Evolutionary conservation across 2,329 filamentous ascomycete genomes (phyloP).

Genomic region (Iodosphaeria phyllophila): DNA sequence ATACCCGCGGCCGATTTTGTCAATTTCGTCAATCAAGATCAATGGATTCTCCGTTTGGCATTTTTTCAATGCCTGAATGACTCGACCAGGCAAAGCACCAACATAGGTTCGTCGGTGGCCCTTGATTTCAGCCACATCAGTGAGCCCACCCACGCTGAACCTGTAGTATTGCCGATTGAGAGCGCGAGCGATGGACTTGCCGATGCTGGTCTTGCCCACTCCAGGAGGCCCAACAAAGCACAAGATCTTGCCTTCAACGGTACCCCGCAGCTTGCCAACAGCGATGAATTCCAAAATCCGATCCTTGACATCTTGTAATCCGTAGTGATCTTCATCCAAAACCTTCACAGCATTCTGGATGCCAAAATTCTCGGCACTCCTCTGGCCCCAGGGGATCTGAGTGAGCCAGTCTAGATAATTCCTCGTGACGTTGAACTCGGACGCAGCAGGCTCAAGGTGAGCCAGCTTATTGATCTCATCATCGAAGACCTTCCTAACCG

Average conservation of each 20-base stretch:
- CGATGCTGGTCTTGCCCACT: slow-evolving; percentile 97
- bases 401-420: slow-evolving; percentile 99
- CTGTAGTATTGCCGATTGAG: slow-evolving; percentile 94
- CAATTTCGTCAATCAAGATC: slow-evolving; percentile 90
- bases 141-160: slow-evolving; percentile 92
- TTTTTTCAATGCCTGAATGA: slow-evolving; percentile 97
- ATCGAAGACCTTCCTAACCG: slow-evolving; percentile 92
- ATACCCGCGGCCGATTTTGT: slow-evolving; percentile 93
- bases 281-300: slow-evolving; percentile 97
- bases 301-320: slow-evolving; percentile 94
- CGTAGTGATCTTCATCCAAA: slow-evolving; percentile 90
- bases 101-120: slow-evolving; percentile 93
- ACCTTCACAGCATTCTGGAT: slow-evolving; percentile 83
- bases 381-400: slow-evolving; percentile 91
- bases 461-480: slow-evolving; percentile 96
- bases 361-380: slow-evolving; percentile 90
- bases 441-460: slow-evolving; percentile 85
- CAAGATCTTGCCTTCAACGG: slow-evolving; percentile 94
- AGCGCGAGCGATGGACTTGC: slow-evolving; percentile 90
- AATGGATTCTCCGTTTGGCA: slow-evolving; percentile 97
- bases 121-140: slow-evolving; percentile 97
- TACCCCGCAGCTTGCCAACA: slow-evolving; percentile 88
- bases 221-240: slow-evolving; percentile 95
- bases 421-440: slow-evolving; percentile 94
- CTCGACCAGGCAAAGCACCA: slow-evolving; percentile 82